Conservation (phyloP, 2,329 filamentous ascomycete species). For the Claviceps capensis region DNA sequence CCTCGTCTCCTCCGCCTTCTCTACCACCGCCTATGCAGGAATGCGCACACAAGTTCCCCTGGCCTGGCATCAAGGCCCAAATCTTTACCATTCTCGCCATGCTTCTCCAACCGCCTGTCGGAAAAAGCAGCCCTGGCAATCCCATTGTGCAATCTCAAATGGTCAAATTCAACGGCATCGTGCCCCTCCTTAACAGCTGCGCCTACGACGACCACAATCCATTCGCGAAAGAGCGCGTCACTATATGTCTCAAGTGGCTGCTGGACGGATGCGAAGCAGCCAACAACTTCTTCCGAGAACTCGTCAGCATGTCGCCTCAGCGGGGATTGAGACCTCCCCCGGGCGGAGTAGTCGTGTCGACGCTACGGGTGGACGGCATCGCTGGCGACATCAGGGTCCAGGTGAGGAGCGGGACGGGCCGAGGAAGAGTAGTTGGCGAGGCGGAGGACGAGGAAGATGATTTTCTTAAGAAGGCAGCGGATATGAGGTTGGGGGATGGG, state of each 20-base stretch:
- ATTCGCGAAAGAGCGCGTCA: slow-evolving; percentile 83
- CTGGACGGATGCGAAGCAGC: slow-evolving; percentile 64
- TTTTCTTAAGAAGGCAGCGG: slow-evolving; percentile 29
- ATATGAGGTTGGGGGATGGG: slow-evolving; percentile 23
- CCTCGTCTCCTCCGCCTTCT: slow-evolving; percentile 20
- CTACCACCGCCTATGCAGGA: slow-evolving; percentile 40
- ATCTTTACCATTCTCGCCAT: slow-evolving; percentile 83
- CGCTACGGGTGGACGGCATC: slow-evolving; percentile 40
- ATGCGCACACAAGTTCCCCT: slow-evolving; percentile 48
- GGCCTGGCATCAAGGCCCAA: slow-evolving; percentile 74
- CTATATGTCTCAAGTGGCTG: slow-evolving; percentile 75
- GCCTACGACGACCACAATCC: slow-evolving; percentile 87
- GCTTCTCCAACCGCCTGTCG: slow-evolving; percentile 68
- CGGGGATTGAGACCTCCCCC: slow-evolving; percentile 24
- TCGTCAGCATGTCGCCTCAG: slow-evolving; percentile 34
- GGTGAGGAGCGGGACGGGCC: slow-evolving; percentile 24
- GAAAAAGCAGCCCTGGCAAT: slow-evolving; percentile 47
- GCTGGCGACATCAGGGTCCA: slow-evolving; percentile 43
- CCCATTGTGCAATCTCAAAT: slow-evolving; percentile 79
- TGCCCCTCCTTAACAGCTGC: slow-evolving; percentile 79
- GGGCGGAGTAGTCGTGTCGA: slow-evolving; percentile 24
- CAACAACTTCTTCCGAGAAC: slow-evolving; percentile 54
- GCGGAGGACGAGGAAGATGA: slow-evolving; percentile 9
- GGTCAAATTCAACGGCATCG: slow-evolving; percentile 70
- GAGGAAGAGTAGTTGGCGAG: slow-evolving; percentile 2